Base-by-base conservation (phyloP, 2,329 filamentous ascomycete genomes). In the Aaosphaeria pasadenensis region DNA sequence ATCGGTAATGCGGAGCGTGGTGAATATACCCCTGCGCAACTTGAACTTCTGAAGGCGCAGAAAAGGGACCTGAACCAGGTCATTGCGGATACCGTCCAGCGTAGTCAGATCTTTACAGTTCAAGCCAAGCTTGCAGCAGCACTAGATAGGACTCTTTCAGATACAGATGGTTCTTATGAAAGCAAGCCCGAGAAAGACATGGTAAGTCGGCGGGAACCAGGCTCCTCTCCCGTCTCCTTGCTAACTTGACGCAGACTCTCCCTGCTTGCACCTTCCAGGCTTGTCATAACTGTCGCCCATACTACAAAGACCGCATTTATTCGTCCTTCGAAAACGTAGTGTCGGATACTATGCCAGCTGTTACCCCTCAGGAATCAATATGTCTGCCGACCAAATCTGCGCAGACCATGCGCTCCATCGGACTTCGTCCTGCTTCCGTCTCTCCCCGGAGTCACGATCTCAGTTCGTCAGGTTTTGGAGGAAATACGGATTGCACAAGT, bases 281-380 rank as follows among this genome's bases (percentile, higher is more conserved):
- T 44, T 81, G 78, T 51, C 74, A 76, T 31, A 62, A 57, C n/a
- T 81, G 78, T 53, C 73, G 77, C 30, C 75, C 76, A 2, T 75
- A 74, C 53, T 76, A 72, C 52, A 67, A 66, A n/a, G 75, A 79
- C 40, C 72, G 77, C 4, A 56, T 73, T 32, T 77, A 67, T 57
- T 64, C 67, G 6, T 74, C 73, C 30, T 71, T 81, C 51, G 67
- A 74, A 4, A 60, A 70, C 9, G 65, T 78, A 32, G 63, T 75
- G 28, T 64, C 59, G 30, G 67, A 71, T 32, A 57, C 69, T 33
- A 53, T 69, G 13, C 45, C 62, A 28, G 60, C 70, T 1, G 30
- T 75, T 7, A 67, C 68, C 1, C 44, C 54, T 11, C 46, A 59
- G 0, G 70, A 74, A 9, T 50, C 55, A 9, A 42, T 54, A 7